Evolutionary conservation across 805 yeast species (phyloP).

Genomic region (Nakazawaea populi): DNA sequence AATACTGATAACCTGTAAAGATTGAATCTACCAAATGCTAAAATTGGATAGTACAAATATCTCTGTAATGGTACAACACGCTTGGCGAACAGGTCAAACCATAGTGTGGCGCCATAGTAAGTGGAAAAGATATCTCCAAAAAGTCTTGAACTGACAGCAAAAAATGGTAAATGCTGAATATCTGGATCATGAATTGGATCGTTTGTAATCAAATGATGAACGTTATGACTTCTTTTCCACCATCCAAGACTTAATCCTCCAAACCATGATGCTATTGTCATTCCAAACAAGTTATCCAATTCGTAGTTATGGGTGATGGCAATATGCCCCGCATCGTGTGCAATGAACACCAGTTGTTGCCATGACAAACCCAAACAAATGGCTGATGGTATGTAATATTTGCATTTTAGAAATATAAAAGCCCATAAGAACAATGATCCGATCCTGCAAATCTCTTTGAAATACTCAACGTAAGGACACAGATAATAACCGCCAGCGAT

Average conservation of each 20-base stretch:
- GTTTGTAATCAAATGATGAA: slow-evolving; percentile 88
- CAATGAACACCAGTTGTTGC: slow-evolving; percentile 87
- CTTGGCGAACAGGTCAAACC: slow-evolving; percentile 64
- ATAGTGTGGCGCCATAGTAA: slow-evolving; percentile 61
- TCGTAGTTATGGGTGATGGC: slow-evolving; percentile 78
- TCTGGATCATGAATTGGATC: slow-evolving; percentile 95
- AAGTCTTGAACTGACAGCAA: slow-evolving; percentile 73
- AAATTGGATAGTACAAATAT: slow-evolving; percentile 69
- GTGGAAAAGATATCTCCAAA: slow-evolving; percentile 72
- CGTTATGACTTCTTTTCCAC: slow-evolving; percentile 94
- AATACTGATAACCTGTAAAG: slow-evolving; percentile 78
- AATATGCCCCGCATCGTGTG: slow-evolving; percentile 87
- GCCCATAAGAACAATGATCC: slow-evolving; percentile 44
- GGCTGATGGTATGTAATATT: slow-evolving; percentile 52
- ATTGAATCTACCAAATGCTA: slow-evolving; percentile 81
- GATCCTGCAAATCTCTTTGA: slow-evolving; percentile 62
- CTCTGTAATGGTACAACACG: slow-evolving; percentile 57
- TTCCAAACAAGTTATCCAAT: slow-evolving; percentile 68
- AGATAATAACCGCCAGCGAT: slow-evolving; percentile 57
- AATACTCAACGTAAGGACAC: slow-evolving; percentile 70
- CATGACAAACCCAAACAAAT: slow-evolving; percentile 66
- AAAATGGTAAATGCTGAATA: slow-evolving; percentile 88
- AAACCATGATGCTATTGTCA: slow-evolving; percentile 64
- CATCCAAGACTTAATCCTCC: slow-evolving; percentile 92
- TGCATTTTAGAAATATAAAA: slow-evolving; percentile 39